Evolutionary conservation across 2,329 filamentous ascomycete species (phyloP).

Genomic region (Penicillium sp.): DNA sequence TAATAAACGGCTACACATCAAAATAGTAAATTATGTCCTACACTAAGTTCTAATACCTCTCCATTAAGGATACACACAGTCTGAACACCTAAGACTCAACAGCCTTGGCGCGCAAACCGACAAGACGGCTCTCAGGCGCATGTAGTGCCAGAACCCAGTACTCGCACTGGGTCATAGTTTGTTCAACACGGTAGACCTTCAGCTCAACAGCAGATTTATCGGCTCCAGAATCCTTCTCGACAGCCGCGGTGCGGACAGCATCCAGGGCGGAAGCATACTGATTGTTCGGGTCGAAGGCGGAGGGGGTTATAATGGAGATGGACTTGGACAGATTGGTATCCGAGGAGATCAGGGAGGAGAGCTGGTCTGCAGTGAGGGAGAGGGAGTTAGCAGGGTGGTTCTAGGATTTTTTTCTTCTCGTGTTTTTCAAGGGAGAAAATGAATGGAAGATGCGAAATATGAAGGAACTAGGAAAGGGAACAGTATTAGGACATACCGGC

Average conservation of each 20-base stretch:
- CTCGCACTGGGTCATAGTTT: constrained; percentile 64
- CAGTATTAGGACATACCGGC: constrained; percentile 25
- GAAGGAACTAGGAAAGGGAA: background rate
- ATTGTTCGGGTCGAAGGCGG: constrained; percentile 70
- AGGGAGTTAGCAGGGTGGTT: constrained; percentile 9
- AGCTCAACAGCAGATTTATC: constrained; percentile 53
- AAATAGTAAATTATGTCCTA: background rate
- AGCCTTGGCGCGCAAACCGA: constrained; percentile 75
- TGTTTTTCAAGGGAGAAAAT: background rate
- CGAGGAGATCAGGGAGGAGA: constrained; percentile 61
- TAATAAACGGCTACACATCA: background rate
- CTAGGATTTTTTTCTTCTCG: background rate
- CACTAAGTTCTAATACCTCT: background rate
- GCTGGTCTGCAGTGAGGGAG: constrained; percentile 54
- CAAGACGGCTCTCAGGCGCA: constrained; percentile 58
- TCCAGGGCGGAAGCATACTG: constrained; percentile 56
- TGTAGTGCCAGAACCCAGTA: constrained; percentile 75
- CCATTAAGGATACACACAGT: background rate
- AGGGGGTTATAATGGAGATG: constrained; percentile 63
- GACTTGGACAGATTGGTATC: constrained; percentile 27
- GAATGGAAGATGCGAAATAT: background rate
- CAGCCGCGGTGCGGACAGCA: constrained; percentile 56
- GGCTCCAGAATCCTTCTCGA: constrained; percentile 30
- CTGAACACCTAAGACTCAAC: constrained; percentile 61
- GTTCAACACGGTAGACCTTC: constrained; percentile 69